These are phyloP conservation scores for Gillenia trifoliata DNA, from an alignment of 306 rosid genomes.

Conservation along the genomic window DNA sequence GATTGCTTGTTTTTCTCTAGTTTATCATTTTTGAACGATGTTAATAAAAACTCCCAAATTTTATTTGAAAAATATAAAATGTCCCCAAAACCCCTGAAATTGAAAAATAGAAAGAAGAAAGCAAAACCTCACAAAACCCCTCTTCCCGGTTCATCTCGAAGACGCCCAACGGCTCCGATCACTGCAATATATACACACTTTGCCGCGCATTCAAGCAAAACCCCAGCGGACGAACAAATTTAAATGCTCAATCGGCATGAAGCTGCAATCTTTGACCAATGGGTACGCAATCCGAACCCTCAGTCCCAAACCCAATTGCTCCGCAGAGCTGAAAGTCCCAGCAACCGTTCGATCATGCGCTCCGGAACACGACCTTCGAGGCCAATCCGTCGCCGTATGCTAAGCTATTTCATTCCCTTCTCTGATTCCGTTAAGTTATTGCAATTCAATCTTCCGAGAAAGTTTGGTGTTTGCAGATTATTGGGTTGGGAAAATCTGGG, in stretches of 20 bases:
- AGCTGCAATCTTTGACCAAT: conserved; percentile 10
- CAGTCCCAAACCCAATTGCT: not conserved
- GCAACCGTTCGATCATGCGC: conserved; percentile 4
- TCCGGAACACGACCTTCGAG: conserved; percentile 19
- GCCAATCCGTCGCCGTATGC: conserved; percentile 32
- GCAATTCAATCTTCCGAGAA: not conserved
- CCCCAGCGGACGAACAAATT: not conserved
- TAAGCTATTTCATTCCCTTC: not conserved
- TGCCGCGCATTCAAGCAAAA: not conserved
- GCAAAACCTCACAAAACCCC: not conserved
- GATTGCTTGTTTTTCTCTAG: too few species aligned
- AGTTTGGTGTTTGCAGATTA: conserved; percentile 9
- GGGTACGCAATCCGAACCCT: conserved; percentile 3
- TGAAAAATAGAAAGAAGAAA: too few species aligned
- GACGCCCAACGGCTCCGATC: not conserved
- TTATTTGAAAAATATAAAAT: too few species aligned
- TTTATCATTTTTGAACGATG: too few species aligned
- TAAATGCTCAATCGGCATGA: not conserved
- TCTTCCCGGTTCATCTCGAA: not conserved
- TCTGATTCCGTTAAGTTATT: not conserved
- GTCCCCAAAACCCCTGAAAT: too few species aligned
- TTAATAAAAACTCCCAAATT: too few species aligned
- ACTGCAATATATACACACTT: not conserved
- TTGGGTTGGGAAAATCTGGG: conserved; percentile 35
- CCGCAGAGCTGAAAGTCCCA: not conserved